Evolutionary conservation across 805 yeast species (phyloP), one percentile per base, ranked within the genome.

Genomic region (Saccharomyces paradoxus): DNA sequence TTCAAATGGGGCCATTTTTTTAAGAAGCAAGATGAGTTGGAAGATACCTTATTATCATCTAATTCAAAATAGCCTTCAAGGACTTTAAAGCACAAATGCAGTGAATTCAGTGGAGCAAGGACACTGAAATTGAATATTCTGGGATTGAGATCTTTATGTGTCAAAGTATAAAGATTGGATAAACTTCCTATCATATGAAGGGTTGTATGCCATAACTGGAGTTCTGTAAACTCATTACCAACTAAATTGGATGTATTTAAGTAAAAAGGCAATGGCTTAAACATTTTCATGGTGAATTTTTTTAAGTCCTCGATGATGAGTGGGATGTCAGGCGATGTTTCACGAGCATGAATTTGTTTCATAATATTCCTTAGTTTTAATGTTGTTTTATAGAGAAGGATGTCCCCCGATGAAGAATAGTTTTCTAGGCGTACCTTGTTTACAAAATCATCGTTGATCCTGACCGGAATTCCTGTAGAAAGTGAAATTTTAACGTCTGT

Each of bases 401-500:
- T 30, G 24, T 12, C 46, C 6, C 22, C 44, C 12, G 53, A 50
- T 21, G 27, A 51, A 31, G 50, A 21, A 17, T 48, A 50, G 5
- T 26, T 28, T 29, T 48, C 52, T 17, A 32, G 7, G 5, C 41
- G 21, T 6, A 51, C 46, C 14, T 30, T 46, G 12, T 48, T 46
- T 27, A 52, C 51, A 32, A 47, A 44, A 6, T 13, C 53, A 9
- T 55, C 55, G 17, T 52, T 29, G 41, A 56, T 54, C 4, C 37
- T 37, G 4, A 53, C 46, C 4, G 61, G 59, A 28, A 48, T 47
- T 8, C 61, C 61, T 2, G 55, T 30, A 13, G 55, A 44, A 26
- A 53, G 48, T 10, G 61, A 49, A 21, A 51, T 49, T 32, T 56
- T 56, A 1, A 56, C 26, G 48, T 58, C 61, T 4, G 61, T 55